Percentiles rank a stretch among this genome's conserved stretches.
These are phyloP conservation scores for Aureobasidium sp. DNA, from an alignment of 2,329 filamentous ascomycete genomes.

Conservation along the genomic window DNA sequence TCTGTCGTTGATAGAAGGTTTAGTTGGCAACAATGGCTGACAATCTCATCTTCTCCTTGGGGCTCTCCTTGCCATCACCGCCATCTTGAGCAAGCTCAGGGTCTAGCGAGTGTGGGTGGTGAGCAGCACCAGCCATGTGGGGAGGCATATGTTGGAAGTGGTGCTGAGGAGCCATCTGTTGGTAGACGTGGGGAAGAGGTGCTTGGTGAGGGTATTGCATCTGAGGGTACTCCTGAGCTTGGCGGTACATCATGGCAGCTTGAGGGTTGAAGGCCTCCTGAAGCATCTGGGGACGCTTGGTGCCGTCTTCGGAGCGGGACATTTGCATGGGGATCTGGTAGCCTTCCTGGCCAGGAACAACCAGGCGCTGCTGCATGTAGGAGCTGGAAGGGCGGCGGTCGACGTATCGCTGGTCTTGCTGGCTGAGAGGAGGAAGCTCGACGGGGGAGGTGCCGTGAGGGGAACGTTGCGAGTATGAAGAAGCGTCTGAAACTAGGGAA, in stretches of 20 bases:
- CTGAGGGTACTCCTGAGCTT: conserved; percentile 15
- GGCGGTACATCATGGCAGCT: conserved; percentile 16
- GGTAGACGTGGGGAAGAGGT: conserved; percentile 15
- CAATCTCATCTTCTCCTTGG: conserved; percentile 30
- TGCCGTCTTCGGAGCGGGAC: conserved; percentile 20
- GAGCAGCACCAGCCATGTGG: conserved; percentile 11
- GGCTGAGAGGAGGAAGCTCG: conserved; percentile 34
- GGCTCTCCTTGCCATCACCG: conserved; percentile 23
- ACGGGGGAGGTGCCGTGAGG: conserved; percentile 36
- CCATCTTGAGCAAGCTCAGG: conserved; percentile 20
- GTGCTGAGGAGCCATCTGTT: conserved; percentile 22
- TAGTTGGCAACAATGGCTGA: conserved; percentile 22
- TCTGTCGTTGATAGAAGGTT: not conserved
- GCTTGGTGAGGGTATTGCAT: conserved; percentile 15
- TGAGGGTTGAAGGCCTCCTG: conserved; percentile 26
- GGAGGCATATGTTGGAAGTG: conserved; percentile 14
- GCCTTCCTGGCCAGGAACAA: conserved; percentile 23
- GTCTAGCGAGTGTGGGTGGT: conserved; percentile 17
- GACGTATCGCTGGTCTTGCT: conserved; percentile 13
- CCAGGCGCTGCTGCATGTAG: conserved; percentile 18
- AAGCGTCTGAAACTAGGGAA: conserved; percentile 60
- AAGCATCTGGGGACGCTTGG: conserved; percentile 23
- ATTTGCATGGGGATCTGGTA: conserved; percentile 23
- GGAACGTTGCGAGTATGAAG: conserved; percentile 36
- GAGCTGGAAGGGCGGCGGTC: conserved; percentile 22